Conservation (phyloP, 2,329 filamentous ascomycete species). For the Colletotrichum limetticola region DNA sequence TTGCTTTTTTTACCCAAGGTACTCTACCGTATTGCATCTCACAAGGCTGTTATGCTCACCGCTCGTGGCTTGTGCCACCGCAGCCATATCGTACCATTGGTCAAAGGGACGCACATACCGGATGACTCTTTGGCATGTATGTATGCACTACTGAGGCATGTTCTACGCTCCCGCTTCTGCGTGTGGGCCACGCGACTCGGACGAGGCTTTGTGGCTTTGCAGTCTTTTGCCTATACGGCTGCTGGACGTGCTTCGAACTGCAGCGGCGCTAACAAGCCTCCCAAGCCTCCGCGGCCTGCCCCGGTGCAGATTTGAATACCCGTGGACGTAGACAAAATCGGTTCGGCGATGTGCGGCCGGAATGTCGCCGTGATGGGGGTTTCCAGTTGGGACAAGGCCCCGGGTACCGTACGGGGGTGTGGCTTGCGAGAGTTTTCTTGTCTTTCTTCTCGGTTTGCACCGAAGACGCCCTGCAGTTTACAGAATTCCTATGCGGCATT, state of each 20-base stretch:
- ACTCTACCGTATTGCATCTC: no score
- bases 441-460: neutral
- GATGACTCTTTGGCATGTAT: neutral
- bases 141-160: no score
- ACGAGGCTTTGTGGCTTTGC: neutral
- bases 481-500: neutral
- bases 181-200: neutral
- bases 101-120: neutral
- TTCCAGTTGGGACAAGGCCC: neutral
- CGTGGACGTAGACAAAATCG: neutral
- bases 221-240: neutral
- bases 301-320: neutral
- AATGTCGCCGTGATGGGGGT: neutral
- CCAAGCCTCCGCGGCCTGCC: neutral
- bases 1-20: neutral
- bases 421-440: neutral
- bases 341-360: conserved; percentile 11
- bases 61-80: conserved; percentile 24
- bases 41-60: conserved; percentile 16
- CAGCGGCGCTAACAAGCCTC: neutral
- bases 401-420: neutral
- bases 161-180: neutral
- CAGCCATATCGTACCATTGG: neutral
- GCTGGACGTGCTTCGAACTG: neutral
- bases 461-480: neutral